phyloP scores from a whole-genome alignment of 495 filamentous ascomycete species.

The Xylaria cubensis region DNA sequence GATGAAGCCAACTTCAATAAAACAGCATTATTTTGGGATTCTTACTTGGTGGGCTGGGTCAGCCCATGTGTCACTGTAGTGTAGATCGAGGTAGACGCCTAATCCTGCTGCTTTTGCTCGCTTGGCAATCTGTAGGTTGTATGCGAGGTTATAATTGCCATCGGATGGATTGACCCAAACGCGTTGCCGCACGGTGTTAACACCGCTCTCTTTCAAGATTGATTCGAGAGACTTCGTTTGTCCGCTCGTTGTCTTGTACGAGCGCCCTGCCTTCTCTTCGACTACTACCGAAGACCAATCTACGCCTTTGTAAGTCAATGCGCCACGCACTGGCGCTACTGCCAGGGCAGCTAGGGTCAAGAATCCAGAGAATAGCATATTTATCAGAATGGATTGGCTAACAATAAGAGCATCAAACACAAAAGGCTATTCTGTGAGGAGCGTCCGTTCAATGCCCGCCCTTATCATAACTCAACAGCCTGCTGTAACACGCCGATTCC shows the following conservation, averaged over 20 bases:
- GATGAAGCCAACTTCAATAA: neutral
- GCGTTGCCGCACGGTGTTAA: constrained; percentile 75
- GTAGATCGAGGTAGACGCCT: constrained; percentile 71
- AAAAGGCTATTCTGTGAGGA: neutral
- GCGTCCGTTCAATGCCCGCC: neutral
- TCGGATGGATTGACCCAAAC: constrained; percentile 74
- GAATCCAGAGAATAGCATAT: constrained; percentile 32
- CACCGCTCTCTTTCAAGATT: constrained; percentile 67
- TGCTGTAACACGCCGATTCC: neutral
- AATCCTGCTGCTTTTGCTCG: constrained; percentile 69
- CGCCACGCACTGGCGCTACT: constrained; percentile 42
- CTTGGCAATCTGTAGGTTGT: constrained; percentile 70
- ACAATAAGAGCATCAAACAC: neutral
- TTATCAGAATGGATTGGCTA: neutral
- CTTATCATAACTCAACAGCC: neutral
- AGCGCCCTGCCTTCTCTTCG: constrained; percentile 65
- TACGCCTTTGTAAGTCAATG: constrained; percentile 69
- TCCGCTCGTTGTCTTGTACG: constrained; percentile 65
- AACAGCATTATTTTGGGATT: neutral
- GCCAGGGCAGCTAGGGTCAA: constrained; percentile 31
- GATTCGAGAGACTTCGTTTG: constrained; percentile 62
- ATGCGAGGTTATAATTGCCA: constrained; percentile 70
- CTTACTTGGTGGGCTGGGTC: constrained; percentile 48
- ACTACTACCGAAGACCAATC: constrained; percentile 76
- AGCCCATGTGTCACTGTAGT: constrained; percentile 72